These are phyloP conservation scores for Fusarium sp. DNA, from an alignment of 2,329 filamentous ascomycete species.

Conservation along the genomic window DNA sequence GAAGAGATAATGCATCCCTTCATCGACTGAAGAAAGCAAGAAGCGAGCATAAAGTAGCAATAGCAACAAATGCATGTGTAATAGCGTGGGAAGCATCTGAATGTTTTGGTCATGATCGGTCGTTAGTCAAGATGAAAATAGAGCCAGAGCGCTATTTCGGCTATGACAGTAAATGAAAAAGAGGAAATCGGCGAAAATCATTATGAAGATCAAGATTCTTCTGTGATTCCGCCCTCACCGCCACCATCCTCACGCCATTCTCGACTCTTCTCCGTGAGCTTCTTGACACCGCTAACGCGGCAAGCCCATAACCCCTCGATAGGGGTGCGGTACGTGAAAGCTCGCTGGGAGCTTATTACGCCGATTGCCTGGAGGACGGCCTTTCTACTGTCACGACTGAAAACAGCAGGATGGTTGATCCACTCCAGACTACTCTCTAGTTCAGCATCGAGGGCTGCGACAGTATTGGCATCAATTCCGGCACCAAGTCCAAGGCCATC, in stretches of 20 bases:
- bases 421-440: constrained; percentile 91
- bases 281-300: constrained; percentile 81
- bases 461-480: constrained; percentile 84
- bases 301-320: constrained; percentile 90
- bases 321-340: constrained; percentile 90
- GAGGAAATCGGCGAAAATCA: constrained; percentile 13
- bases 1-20: constrained; percentile 30
- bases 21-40: constrained; percentile 32
- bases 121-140: constrained; percentile 36
- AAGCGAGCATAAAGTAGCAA: constrained; percentile 6
- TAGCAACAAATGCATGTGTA: constrained; percentile 26
- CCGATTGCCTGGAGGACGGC: constrained; percentile 95
- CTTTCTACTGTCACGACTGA: constrained; percentile 92
- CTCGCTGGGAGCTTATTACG: constrained; percentile 92
- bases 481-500: constrained; percentile 68
- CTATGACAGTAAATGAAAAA: constrained; percentile 22
- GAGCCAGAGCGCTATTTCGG: constrained; percentile 33
- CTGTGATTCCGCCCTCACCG: constrained; percentile 71
- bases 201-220: constrained; percentile 57
- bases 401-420: constrained; percentile 97
- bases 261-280: constrained; percentile 81
- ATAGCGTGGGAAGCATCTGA: constrained; percentile 34
- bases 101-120: constrained; percentile 38
- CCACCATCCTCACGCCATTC: constrained; percentile 91
- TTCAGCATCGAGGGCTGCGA: constrained; percentile 88